Evolutionary conservation across 2,329 filamentous ascomycete genomes (phyloP).

Genomic region (Apiospora malaysiana): DNA sequence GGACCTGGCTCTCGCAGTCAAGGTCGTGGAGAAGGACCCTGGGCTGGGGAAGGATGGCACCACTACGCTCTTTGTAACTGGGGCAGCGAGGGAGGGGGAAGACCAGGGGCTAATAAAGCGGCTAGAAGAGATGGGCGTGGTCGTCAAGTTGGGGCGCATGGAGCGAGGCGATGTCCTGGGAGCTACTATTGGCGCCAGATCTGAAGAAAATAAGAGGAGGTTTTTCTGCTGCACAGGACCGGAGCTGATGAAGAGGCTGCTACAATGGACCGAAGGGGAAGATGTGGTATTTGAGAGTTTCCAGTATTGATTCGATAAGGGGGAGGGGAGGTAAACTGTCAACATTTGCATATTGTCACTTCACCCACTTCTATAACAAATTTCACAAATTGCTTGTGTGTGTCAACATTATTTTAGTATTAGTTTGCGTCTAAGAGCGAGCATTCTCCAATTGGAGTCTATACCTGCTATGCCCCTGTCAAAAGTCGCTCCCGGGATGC

Average conservation of each 20-base stretch:
- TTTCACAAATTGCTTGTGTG: not conserved
- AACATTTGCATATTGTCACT: not conserved
- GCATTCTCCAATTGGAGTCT: not conserved
- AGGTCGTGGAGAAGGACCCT: slow-evolving; percentile 60
- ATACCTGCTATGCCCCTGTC: not conserved
- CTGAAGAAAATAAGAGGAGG: slow-evolving; percentile 48
- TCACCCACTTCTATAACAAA: not conserved
- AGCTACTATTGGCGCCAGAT: slow-evolving; percentile 34
- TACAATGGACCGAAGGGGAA: slow-evolving; percentile 61
- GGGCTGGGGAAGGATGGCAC: slow-evolving; percentile 50
- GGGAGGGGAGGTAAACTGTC: too few species aligned
- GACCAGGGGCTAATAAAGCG: slow-evolving; percentile 37
- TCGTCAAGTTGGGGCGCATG: slow-evolving; percentile 47
- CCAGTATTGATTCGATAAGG: slow-evolving; percentile 52
- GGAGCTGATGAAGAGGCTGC: slow-evolving; percentile 46
- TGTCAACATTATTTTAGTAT: not conserved
- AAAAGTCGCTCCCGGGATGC: not conserved
- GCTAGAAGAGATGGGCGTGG: slow-evolving; percentile 42
- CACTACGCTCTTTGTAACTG: slow-evolving; percentile 70
- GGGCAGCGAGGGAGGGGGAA: slow-evolving; percentile 34
- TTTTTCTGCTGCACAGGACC: slow-evolving; percentile 59
- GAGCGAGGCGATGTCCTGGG: slow-evolving; percentile 48
- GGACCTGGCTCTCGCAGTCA: slow-evolving; percentile 68
- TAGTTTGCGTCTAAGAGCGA: not conserved
- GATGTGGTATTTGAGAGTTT: slow-evolving; percentile 66